phyloP scores from a whole-genome alignment of 2,329 filamentous ascomycete species.

The Penicillium verrucosum region DNA sequence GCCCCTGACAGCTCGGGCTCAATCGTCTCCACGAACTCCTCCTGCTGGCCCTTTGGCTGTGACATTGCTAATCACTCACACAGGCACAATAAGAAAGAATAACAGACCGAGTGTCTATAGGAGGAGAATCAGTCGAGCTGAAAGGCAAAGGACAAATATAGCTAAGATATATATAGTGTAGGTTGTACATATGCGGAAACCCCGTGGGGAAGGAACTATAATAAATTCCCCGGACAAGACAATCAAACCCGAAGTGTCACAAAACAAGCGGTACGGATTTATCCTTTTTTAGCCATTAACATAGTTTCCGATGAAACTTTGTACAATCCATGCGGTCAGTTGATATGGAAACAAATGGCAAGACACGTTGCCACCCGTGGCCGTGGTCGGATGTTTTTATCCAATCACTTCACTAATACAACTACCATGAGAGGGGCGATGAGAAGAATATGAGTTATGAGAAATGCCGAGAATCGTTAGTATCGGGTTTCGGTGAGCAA shows the following conservation, averaged over 20 bases:
- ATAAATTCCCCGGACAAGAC: constrained; percentile 17
- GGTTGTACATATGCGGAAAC: constrained; percentile 3
- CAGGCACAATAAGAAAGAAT: neutral
- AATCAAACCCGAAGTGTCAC: neutral
- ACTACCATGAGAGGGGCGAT: neutral
- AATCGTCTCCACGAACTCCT: constrained; percentile 31
- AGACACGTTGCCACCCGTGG: neutral
- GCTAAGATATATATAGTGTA: neutral
- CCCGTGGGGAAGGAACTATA: constrained; percentile 28
- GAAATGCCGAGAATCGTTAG: neutral
- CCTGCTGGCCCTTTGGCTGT: constrained; percentile 16
- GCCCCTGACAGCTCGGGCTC: constrained; percentile 6
- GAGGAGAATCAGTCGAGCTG: neutral
- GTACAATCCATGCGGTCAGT: neutral
- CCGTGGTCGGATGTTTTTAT: neutral
- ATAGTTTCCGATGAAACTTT: constrained; percentile 5
- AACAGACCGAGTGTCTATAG: neutral
- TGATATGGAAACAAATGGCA: neutral
- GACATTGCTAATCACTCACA: constrained; percentile 13
- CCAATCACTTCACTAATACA: neutral
- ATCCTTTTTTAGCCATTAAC: neutral
- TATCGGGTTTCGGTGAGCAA: constrained; percentile 3
- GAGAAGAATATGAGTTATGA: neutral
- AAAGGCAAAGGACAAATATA: neutral
- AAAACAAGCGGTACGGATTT: neutral